Conservation (phyloP, 306 rosid genomes). For the Lathyrus aphaca region DNA sequence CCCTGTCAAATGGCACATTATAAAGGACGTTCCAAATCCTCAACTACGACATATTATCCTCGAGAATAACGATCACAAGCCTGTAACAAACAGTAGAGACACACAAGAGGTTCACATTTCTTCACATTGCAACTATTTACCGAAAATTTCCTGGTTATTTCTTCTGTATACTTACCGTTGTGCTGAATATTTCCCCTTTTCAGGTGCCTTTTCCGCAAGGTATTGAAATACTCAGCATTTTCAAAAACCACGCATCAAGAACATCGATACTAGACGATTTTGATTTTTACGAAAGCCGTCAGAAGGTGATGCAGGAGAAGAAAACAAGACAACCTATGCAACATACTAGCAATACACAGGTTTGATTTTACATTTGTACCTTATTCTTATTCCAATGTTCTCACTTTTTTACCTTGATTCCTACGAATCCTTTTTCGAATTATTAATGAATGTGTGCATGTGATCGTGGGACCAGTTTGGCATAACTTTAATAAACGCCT, state of each 20-base stretch:
- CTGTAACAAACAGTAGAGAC: conserved; percentile 87
- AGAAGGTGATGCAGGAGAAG: conserved; percentile 74
- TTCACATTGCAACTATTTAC: conserved; percentile 1
- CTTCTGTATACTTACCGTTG: conserved; percentile 21
- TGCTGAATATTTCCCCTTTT: conserved; percentile 39
- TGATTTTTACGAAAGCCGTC: conserved; percentile 80
- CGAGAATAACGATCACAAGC: conserved; percentile 83
- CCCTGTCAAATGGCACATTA: conserved; percentile 86
- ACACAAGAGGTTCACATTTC: conserved; percentile 71
- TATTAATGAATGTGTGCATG: conserved; percentile 40
- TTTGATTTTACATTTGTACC: conserved; percentile 26
- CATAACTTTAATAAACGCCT: conserved; percentile 38
- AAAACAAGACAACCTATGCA: conserved; percentile 55
- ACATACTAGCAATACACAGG: conserved; percentile 48
- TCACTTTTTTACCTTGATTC: conserved; percentile 34
- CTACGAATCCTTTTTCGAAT: conserved; percentile 21
- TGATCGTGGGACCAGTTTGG: conserved; percentile 43
- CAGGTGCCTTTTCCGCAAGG: conserved; percentile 73
- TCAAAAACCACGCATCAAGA: conserved; percentile 56
- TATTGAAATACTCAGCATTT: conserved; percentile 60
- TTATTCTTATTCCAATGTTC: conserved; percentile 24
- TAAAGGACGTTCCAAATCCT: conserved; percentile 78
- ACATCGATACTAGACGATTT: conserved; percentile 81
- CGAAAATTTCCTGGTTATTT: background rate
- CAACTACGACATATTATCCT: conserved; percentile 79